These are phyloP conservation scores for Acrocalymma vagum DNA, from an alignment of 2,329 filamentous ascomycete species.

Conservation along the genomic window DNA sequence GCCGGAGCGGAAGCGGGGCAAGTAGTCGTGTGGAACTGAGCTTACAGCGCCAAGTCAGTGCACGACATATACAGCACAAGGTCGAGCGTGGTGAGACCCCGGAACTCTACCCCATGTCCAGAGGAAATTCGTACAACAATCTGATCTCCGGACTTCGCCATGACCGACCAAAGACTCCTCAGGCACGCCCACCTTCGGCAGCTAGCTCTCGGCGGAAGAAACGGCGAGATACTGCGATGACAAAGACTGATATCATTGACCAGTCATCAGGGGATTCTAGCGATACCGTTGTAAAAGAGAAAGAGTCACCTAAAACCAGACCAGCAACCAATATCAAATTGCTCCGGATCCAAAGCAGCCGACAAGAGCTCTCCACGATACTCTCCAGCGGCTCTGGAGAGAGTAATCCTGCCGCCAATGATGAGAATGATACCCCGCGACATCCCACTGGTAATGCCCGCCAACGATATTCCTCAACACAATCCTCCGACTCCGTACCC, in stretches of 20 bases:
- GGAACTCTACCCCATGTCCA: constrained; percentile 44
- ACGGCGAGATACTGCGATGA: constrained; percentile 37
- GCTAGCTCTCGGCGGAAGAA: constrained; percentile 36
- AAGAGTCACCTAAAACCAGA: constrained; percentile 16
- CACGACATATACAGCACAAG: constrained; percentile 45
- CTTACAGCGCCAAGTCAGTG: constrained; percentile 49
- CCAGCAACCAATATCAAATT: constrained; percentile 27
- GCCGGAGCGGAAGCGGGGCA: constrained; percentile 59
- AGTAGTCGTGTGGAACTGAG: constrained; percentile 51
- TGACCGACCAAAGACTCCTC: constrained; percentile 39
- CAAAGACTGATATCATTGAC: constrained; percentile 30
- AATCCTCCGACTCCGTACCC: constrained; percentile 33
- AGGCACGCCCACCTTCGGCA: constrained; percentile 37
- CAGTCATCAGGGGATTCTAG: constrained; percentile 32
- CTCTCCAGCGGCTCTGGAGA: constrained; percentile 38
- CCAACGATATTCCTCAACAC: constrained; percentile 25
- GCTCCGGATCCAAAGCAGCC: constrained; percentile 33
- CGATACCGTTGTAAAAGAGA: constrained; percentile 29
- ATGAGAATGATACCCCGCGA: constrained; percentile 28
- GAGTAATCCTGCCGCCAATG: constrained; percentile 10
- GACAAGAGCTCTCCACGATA: constrained; percentile 45
- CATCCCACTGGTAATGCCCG: constrained; percentile 18
- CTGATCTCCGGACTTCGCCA: constrained; percentile 33
- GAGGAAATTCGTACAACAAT: constrained; percentile 44
- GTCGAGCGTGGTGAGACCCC: constrained; percentile 45